phyloP scores from a whole-genome alignment of 129 eudicot genomes.

The Flaveria ramosissima region DNA sequence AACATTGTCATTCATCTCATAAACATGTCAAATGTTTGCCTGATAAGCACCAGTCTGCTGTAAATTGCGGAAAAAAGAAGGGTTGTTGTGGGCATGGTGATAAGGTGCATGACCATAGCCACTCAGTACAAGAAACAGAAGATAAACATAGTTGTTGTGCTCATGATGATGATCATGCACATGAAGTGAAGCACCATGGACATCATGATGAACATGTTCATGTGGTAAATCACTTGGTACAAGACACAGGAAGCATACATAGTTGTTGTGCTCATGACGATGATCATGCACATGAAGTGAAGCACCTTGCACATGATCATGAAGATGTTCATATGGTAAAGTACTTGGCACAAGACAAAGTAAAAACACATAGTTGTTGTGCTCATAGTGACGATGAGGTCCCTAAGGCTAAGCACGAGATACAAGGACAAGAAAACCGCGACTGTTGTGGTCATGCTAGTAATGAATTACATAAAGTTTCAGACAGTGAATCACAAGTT shows the following conservation, averaged over 20 bases:
- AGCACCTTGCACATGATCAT: background rate
- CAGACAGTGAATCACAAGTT: conserved; percentile 11
- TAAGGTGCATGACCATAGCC: conserved; percentile 6
- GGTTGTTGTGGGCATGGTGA: conserved; percentile 26
- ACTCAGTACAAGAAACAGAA: background rate
- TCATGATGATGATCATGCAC: background rate
- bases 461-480: conserved; percentile 1
- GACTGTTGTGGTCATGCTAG: conserved; percentile 4
- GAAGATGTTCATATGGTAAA: conserved; percentile 19
- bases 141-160: conserved; percentile 5
- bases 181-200: background rate
- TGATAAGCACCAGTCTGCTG: background rate
- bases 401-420: background rate
- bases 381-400: background rate
- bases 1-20: conserved; percentile 41
- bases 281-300: background rate
- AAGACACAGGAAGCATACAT: background rate
- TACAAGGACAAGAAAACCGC: background rate
- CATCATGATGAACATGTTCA: conserved; percentile 22
- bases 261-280: background rate
- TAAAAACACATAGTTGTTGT: conserved; percentile 19
- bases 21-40: conserved; percentile 36
- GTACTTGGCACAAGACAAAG: background rate
- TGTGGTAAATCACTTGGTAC: background rate
- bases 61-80: conserved; percentile 22